Percentiles rank a stretch among this genome's conserved stretches.
Conservation (phyloP, 169 alveolate species). For the Plasmodium gaboni region DNA sequence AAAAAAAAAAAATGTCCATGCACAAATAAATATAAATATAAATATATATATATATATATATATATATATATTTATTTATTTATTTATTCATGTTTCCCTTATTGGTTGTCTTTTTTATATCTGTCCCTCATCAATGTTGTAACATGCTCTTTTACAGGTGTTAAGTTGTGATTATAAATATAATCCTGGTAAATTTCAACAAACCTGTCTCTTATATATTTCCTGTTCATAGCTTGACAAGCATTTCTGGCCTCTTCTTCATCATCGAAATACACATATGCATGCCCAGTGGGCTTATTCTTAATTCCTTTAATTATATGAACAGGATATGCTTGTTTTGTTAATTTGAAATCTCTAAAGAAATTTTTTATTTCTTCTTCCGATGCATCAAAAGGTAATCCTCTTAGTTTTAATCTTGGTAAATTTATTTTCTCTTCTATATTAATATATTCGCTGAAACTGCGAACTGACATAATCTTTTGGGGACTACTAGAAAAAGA, state of each 20-base stretch:
- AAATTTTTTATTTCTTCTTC: conserved; percentile 71
- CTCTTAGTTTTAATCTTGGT: conserved; percentile 64
- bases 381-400: conserved; percentile 59
- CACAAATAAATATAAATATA: neutral
- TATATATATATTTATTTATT: neutral
- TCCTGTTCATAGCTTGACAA: conserved; percentile 49
- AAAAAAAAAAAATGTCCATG: no score
- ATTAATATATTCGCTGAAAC: conserved; percentile 35
- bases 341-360: conserved; percentile 35
- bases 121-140: conserved; percentile 74
- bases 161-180: conserved; percentile 46
- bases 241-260: conserved; percentile 75
- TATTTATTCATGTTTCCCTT: neutral
- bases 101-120: conserved; percentile 68
- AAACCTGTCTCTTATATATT: conserved; percentile 50
- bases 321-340: conserved; percentile 31
- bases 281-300: conserved; percentile 72
- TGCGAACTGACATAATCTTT: neutral
- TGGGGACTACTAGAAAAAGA: neutral
- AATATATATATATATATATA: conserved; percentile 1
- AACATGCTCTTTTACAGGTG: conserved; percentile 60
- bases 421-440: conserved; percentile 55
- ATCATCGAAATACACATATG: conserved; percentile 71
- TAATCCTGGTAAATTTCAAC: conserved; percentile 71
- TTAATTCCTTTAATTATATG: conserved; percentile 57